Evolutionary conservation across 139 green algal species (phyloP), one percentile per base, ranked within the genome.

Genomic region (Chlamydomonas asymmetrica): DNA sequence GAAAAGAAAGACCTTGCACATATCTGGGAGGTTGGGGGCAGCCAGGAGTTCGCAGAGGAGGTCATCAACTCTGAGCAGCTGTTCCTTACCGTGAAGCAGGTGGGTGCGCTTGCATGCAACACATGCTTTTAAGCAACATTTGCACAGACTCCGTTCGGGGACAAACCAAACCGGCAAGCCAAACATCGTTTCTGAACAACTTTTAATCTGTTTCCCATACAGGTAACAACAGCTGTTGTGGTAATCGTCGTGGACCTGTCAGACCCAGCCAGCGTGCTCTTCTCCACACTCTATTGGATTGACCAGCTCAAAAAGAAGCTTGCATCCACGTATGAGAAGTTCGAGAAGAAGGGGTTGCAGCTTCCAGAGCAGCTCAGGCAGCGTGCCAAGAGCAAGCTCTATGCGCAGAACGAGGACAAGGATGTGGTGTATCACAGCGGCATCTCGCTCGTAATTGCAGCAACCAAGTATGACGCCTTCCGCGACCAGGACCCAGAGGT

Each of bases 21-120:
- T 77, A 86, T 94, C 22, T 94, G 88, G 88, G 90, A 94, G 68
- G 59, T 91, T 8, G 80, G 83, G 43, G 90, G 90, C 41, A 87
- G 74, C 56, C 62, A 85, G 35, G 83, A 88, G 60, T 85, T 93
- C 66, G 71, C 82, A n/a, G 76, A 82, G 52, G 83, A 91, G 74
- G 71, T 92, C 22, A 67, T 59, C 7, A 68, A 25, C 40, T 76
- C 70, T 9, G 88, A 92, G 8, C 74, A 85, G 67, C 25, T 90
- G 1, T 92, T 92, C 61, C 79, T 92, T 3, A 82, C 64, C 4
- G 71, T 68, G 18, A 85, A 84, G 62, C 84, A 89, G 73, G 70
- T 68, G 39, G 3, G 67, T 43, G n/a, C n/a, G n/a, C n/a, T n/a
- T n/a, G n/a, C n/a, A n/a, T n/a, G n/a, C n/a, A n/a, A n/a, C n/a